Base-by-base conservation (phyloP, 495 filamentous ascomycete genomes). In the Annulohypoxylon nitens region DNA sequence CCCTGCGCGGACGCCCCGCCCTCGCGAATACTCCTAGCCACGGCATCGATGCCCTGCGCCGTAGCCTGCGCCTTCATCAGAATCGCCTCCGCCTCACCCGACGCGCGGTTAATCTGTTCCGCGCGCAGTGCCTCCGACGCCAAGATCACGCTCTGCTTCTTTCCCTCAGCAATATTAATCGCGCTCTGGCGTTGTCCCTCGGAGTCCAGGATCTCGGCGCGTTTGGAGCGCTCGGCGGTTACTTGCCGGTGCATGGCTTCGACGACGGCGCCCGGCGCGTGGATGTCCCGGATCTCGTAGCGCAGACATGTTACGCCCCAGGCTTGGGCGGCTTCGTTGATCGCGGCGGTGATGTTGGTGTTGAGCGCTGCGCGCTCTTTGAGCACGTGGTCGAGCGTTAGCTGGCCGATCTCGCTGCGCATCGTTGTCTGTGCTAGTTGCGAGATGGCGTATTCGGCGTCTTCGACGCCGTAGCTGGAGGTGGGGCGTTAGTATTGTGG, bases 351-450 rank as follows among this genome's bases (percentile, higher is more conserved):
- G 80, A 99, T 99, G 82, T 99, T 98, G 72, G 88, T 93, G 84
- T 99, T 99, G 64, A 99, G 92, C 2, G 92, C 92, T 2, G 95
- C 92, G 60, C 96, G 93, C 86, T 99, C 96, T 78, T 98, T 97
- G 23, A 99, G 87, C 43, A 99, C 96, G 83, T 98, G 95, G 82
- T 99, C 96, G 75, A 99, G 91, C 0, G 95, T 93, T 16, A 99
- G 88, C 76, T 97, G 94, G 69, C 96, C 96, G 78, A 99, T 99
- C 80, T 99, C 96, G 64, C 91, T 94, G 68, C 96, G 94, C 96
- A 99, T 99, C 0, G 96, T 99, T 2, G 96, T 99, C 81, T 99
- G 96, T 2, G 96, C 96, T 16, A 99, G 91, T 76, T 99, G 96
- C 18, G 93, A 94, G 84, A 99, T 98, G 78, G 96, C 96, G 82